Evolutionary conservation across 257 asterid species (phyloP).

Genomic region (Rehmannia glutinosa): DNA sequence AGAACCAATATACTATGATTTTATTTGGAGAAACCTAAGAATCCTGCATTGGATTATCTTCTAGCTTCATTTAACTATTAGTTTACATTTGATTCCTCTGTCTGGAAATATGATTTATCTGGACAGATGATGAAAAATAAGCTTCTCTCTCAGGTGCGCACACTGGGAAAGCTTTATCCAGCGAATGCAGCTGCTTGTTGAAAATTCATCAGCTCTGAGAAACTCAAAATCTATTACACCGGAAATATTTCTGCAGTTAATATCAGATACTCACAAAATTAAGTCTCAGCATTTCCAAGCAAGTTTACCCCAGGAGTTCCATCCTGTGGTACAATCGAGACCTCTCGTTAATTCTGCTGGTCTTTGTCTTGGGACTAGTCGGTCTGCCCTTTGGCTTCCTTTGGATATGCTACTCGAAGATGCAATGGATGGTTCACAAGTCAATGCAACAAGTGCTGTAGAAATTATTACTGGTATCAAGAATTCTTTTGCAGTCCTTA

Average conservation of each 20-base stretch:
- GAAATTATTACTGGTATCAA: conserved; percentile 79
- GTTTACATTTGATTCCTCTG: too few species aligned
- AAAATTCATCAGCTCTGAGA: conserved; percentile 60
- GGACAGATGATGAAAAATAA: too few species aligned
- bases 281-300: conserved; percentile 27
- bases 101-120: too few species aligned
- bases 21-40: too few species aligned
- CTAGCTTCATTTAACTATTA: too few species aligned
- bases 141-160: conserved; percentile 41
- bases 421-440: conserved; percentile 92
- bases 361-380: conserved; percentile 65
- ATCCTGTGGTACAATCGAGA: conserved; percentile 36
- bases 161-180: conserved; percentile 68
- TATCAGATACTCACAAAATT: conserved; percentile 35
- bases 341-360: conserved; percentile 59
- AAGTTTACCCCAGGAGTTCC: conserved; percentile 42
- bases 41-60: too few species aligned
- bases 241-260: conserved; percentile 45
- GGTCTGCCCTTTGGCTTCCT: conserved; percentile 91
- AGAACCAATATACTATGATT: too few species aligned
- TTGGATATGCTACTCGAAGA: conserved; percentile 91
- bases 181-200: conserved; percentile 57
- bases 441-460: conserved; percentile 78
- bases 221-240: conserved; percentile 39
- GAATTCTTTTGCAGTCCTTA: background rate